Evolutionary conservation across 257 asterid genomes (phyloP).

Genomic region (Solanum paucissectum): DNA sequence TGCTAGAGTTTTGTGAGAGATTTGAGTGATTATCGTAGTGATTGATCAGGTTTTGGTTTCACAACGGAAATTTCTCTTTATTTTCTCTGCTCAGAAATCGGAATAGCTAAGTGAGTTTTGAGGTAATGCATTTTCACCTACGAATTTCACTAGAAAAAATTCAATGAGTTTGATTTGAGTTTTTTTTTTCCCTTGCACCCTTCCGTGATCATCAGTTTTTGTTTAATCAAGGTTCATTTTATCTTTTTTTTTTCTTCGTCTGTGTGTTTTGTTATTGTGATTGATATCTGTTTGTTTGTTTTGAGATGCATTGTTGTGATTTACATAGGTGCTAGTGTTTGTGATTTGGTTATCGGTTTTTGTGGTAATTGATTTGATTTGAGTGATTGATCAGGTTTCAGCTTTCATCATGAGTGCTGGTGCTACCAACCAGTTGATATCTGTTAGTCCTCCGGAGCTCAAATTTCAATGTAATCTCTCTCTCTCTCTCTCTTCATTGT

Average conservation of each 20-base stretch:
- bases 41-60: not conserved
- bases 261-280: not conserved
- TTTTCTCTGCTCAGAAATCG: not conserved
- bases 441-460: slow-evolving; percentile 66
- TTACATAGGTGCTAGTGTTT: not conserved
- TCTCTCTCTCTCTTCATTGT: not conserved
- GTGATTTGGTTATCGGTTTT: not conserved
- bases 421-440: slow-evolving; percentile 38
- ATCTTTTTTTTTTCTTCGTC: not conserved
- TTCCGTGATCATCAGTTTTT: not conserved
- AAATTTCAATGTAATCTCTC: slow-evolving; percentile 46
- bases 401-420: slow-evolving; percentile 26
- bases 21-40: not conserved
- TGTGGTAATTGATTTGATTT: not conserved
- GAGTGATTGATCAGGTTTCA: not conserved
- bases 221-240: not conserved
- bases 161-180: not conserved
- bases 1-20: not conserved
- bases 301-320: not conserved
- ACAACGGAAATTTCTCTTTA: not conserved
- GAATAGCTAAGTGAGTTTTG: not conserved
- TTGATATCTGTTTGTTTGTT: not conserved
- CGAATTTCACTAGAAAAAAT: not conserved
- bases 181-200: not conserved
- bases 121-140: not conserved